Base-by-base conservation (phyloP, 2,329 filamentous ascomycete species). In the Dothideomycetes sp. region DNA sequence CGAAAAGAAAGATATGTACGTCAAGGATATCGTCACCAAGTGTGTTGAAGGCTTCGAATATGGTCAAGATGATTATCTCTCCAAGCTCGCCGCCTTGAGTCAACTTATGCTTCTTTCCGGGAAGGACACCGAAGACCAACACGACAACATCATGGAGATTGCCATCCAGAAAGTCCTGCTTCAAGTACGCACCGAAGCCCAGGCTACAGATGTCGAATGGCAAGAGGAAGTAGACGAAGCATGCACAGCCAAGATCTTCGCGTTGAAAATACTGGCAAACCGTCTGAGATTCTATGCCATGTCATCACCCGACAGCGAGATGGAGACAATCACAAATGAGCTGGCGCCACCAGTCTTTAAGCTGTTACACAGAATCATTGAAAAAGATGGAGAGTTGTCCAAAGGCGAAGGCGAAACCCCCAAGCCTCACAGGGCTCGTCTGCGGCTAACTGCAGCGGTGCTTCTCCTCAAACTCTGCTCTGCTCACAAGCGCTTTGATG, bases 211-310 rank as follows among this genome's bases (percentile, higher is more conserved):
- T 16, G 37, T 49, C 3, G 41, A 47, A 12, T 69, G 67, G 65
- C 59, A 59, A 44, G 71, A 74, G 10, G 71, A 76, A 23, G 64
- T 86, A 48, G 84, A 94, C 48, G 78, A 89, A 38, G 87, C 94
- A 54, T 81, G 85, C 12, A 74, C 80, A 45, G 82, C 87, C 15
- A 95, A 96, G 61, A 76, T 79, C 43, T 80, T 86, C 67, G 83
- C 88, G 1, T 66, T 96, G 33, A 89, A 82, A 57, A 82, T 87
- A 12, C 69, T 96, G 18, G 85, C 91, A 45, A 96, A 96, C 59
- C 78, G 84, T 40, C 71, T 94, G 13, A 78, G 88, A 27, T 82
- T 74, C 59, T 45, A 73, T 57, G 47, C 52, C 5, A 44, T 36
- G 7, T 45, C 44, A 8, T 49, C 52, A n/a, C 33, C 36, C 7